Base-by-base conservation (phyloP, 441 rosid genomes). In the Biscutella auriculata region DNA sequence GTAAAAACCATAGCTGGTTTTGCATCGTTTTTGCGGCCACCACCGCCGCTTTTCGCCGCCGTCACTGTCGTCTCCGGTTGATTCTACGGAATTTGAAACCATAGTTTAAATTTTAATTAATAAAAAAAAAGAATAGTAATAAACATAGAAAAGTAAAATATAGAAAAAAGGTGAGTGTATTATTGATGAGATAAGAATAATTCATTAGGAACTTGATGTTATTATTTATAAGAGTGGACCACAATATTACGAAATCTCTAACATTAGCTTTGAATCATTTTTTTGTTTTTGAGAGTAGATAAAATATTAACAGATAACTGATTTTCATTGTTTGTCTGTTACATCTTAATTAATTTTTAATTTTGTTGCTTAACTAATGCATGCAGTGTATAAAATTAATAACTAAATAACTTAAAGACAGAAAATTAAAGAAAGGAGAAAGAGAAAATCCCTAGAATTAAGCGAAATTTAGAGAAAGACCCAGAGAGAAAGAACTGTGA, bases 1-100 rank as follows among this genome's bases (percentile, higher is more conserved):
- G 94, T 85, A 79, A 78, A 75, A 76, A 90, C 88, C 99, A 94
- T 94, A 76, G 94, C 89, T 94, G 86, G 84, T 74, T 85, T 81
- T 81, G 97, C 99, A 94, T 90, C 82, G 76, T 84, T 85, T 84
- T 82, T 72, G 82, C 84, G 77, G 81, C 83, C 66, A 61, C 37
- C 32, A 67, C 71, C 62, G 71, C 67, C 62, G 45, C 17, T 60
- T 39, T 10, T 41, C 62, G 12, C 66, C 50, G 30, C 62, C 66
- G 71, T 59, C 61, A 36, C 82, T 76, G 16, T 65, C 69, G 67
- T 65, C 58, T 55, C 68, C 73, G 56, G 73, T 61, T 34, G 65
- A 37, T 60, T 67, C 56, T 56, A 53, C 52, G 54, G 57, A 15
- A 55, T n/a, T 39, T 61, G 43, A 44, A 70, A 65, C 69, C 63